Evolutionary conservation across 2,329 filamentous ascomycete species (phyloP).

Genomic region (Penicillium digitatum): DNA sequence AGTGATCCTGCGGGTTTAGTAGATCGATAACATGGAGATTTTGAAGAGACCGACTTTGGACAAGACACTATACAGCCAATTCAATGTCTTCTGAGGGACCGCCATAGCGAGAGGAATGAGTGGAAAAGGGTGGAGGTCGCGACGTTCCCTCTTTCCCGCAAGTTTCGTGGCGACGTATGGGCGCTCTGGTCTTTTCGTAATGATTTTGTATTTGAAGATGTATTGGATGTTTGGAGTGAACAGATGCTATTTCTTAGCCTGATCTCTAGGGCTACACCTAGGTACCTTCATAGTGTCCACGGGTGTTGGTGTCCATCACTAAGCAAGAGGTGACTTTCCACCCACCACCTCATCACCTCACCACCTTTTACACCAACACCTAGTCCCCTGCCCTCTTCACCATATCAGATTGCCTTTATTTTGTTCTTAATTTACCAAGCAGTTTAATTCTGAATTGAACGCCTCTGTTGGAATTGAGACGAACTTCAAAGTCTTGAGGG

Average conservation of each 20-base stretch:
- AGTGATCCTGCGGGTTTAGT: conserved; percentile 31
- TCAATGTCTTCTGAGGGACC: conserved; percentile 83
- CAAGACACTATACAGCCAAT: conserved; percentile 91
- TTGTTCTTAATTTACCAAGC: background rate
- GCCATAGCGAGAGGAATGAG: conserved; percentile 36
- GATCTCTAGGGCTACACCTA: too few species aligned
- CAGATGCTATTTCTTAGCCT: too few species aligned
- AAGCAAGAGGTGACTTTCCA: too few species aligned
- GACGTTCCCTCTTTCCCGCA: conserved; percentile 11
- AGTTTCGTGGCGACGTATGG: conserved; percentile 5
- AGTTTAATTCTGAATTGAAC: background rate
- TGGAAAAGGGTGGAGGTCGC: background rate
- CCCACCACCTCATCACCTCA: background rate
- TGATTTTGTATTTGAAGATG: background rate
- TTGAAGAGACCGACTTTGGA: conserved; percentile 56
- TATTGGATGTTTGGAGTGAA: too few species aligned
- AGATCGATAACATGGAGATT: background rate
- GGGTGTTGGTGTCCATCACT: too few species aligned
- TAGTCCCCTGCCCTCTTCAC: background rate
- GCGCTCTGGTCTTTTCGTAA: background rate
- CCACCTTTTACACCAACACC: background rate
- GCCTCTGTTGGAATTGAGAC: background rate
- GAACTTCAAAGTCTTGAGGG: background rate
- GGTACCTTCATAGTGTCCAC: too few species aligned
- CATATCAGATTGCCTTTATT: background rate